Base-by-base conservation (phyloP, 2,329 filamentous ascomycete species). In the Aspergillus pseudoterreus region DNA sequence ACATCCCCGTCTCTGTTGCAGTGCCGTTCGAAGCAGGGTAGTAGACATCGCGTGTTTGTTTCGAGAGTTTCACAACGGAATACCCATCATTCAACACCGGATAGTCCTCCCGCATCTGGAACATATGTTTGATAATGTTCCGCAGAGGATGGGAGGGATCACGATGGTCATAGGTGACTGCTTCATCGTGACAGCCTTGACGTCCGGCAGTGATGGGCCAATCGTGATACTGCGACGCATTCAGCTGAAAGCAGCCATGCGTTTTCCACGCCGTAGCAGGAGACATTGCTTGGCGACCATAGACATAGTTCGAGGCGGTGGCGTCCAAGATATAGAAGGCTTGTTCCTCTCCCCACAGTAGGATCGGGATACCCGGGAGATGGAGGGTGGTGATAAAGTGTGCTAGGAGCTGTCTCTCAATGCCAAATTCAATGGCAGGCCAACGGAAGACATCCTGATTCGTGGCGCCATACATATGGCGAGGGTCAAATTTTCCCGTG, bases 401-500 rank as follows among this genome's bases (percentile, higher is more conserved):
- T 4, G 76, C 83, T 4, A 85, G 66, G 6, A 85, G 68, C 62
- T 82, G 78, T 42, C 80, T 75, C 58, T 84, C 73, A 0, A 79
- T 79, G 4, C 83, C 83, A 51, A 82, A 76, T 35, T 73, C 70
- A 21, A 86, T 71, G 9, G 80, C 76, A 8, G 82, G 82, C 83
- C 83, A 86, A 33, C 82, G 75, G 58, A 86, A 82, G 6, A 86
- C 81, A 62, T 86, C 83, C 67, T 86, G 83, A 60, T 86, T 86
- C 6, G 82, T 83, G 2, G 79, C 77, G 45, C 83, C 83, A 60
- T 80, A 85, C 76, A 86, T 78, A 61, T 86, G 83, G 1, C 83
- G 77, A 3, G 83, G 83, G 57, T 86, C 83, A 54, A 84, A 83
- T 48, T 78, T 66, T 30, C 82, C 82, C 2, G 80, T 84, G 60